Evolutionary conservation across 2,329 filamentous ascomycete genomes (phyloP), one percentile per base, ranked within the genome.

Genomic region (Aspergillus melleus): DNA sequence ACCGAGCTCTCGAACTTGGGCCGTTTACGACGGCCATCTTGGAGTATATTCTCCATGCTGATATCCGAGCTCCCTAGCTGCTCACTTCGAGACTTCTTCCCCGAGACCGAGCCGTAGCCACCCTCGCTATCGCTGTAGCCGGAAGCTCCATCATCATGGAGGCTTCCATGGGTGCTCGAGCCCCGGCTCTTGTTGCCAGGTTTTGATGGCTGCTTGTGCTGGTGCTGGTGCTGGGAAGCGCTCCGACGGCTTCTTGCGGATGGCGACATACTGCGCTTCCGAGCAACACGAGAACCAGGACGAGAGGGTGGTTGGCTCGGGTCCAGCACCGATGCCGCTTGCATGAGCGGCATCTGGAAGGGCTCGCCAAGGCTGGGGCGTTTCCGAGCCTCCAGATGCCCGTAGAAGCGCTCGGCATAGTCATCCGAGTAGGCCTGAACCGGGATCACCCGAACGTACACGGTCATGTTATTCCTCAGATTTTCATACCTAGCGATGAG

Each of bases 401-500:
- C 70, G 65, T 77, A 77, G 61, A 84, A 79, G 52, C 73, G 75
- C 59, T 79, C 79, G 49, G 72, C 69, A 65, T 81, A 79, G n/a
- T 75, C 73, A 39, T 75, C 72, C 10, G 79, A 62, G 57, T 85
- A 83, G 51, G 83, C 82, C 60, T 86, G 79, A 63, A 84, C 83
- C 60, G 80, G 79, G 58, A 92, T 90, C 62, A 95, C 90, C 72
- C 94, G 88, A 63, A 99, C 94, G 75, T 95, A 95, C 69, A 99
- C 92, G 49, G 89, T 87, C 90, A 96, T 96, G 77, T 93, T 90
- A 77, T 96, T 88, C 68, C 85, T 85, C 73, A 99, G 92, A 81
- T 99, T 99, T 78, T 98, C 94, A 76, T 96, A 97, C 61, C 92
- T 88, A 64, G 94, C 92, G 77, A 99, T 98, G 72, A 99, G 86